Evolutionary conservation across 192 early-diverging fungal species (phyloP).

Genomic region (Rhizophagus sp.): DNA sequence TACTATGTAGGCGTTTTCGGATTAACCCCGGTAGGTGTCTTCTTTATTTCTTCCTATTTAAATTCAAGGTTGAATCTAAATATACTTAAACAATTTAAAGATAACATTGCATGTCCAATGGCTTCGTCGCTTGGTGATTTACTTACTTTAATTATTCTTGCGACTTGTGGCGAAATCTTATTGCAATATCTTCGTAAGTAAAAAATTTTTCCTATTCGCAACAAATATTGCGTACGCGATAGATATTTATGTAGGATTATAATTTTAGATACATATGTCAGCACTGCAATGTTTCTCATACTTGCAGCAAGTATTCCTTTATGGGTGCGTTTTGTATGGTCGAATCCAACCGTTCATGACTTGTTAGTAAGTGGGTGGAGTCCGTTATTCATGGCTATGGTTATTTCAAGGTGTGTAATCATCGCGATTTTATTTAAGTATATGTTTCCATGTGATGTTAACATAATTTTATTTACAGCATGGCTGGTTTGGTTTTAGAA

Average conservation of each 20-base stretch:
- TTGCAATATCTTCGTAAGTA: constrained; percentile 51
- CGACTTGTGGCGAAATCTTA: constrained; percentile 52
- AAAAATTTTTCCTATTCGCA: neutral
- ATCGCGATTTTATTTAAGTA: neutral
- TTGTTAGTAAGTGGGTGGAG: constrained; percentile 75
- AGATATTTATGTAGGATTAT: neutral
- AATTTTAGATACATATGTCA: constrained; percentile 39
- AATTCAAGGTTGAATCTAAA: neutral
- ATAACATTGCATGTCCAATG: constrained; percentile 78
- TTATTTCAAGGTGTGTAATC: constrained; percentile 57
- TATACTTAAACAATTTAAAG: constrained; percentile 26
- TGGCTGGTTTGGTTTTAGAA: constrained; percentile 68
- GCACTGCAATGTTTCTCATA: constrained; percentile 45
- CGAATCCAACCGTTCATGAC: constrained; percentile 63
- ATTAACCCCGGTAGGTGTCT: constrained; percentile 71
- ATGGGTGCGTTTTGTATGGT: constrained; percentile 51
- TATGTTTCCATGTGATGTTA: neutral
- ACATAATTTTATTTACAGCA: constrained; percentile 36
- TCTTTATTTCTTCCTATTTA: neutral
- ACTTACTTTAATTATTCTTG: constrained; percentile 65
- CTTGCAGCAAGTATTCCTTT: constrained; percentile 46
- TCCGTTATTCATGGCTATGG: constrained; percentile 74
- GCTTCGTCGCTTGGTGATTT: constrained; percentile 76
- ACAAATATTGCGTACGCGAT: neutral
- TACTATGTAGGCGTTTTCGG: constrained; percentile 55